These are phyloP conservation scores for Sporobolus alterniflorus DNA, from an alignment of 202 grass and related monocot genomes.

Conservation along the genomic window DNA sequence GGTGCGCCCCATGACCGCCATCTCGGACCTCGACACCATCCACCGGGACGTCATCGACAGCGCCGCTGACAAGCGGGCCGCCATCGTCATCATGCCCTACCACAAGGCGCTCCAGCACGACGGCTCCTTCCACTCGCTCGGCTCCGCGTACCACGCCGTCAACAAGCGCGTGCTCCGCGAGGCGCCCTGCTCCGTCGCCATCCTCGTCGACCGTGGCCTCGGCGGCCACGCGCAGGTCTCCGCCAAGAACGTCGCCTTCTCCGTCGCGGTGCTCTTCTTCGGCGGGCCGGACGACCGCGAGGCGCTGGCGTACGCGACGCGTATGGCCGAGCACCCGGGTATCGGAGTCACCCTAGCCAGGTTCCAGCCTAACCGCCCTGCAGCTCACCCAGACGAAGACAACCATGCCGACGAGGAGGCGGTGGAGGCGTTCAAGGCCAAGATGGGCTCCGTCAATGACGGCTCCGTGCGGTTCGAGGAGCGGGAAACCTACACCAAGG, in stretches of 20 bases:
- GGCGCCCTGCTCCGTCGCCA: conserved; percentile 79
- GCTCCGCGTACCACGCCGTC: conserved; percentile 62
- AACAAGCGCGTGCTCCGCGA: conserved; percentile 75
- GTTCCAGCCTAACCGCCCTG: conserved; percentile 9
- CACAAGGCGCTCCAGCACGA: conserved; percentile 64
- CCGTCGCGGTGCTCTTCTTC: conserved; percentile 63
- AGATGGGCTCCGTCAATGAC: neutral
- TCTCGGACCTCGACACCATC: conserved; percentile 78
- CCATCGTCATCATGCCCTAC: conserved; percentile 80
- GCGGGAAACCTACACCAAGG: neutral
- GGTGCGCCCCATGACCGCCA: conserved; percentile 73
- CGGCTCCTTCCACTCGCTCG: conserved; percentile 65
- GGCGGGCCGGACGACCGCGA: conserved; percentile 83
- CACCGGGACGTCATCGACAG: conserved; percentile 72
- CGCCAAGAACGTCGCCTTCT: conserved; percentile 65
- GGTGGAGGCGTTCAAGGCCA: conserved; percentile 50
- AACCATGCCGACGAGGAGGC: conserved; percentile 31
- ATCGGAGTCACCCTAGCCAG: conserved; percentile 54
- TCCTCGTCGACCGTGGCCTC: conserved; percentile 81
- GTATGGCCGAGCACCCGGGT: conserved; percentile 76
- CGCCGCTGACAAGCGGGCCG: conserved; percentile 55
- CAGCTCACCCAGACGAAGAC: neutral
- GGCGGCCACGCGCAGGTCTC: conserved; percentile 68
- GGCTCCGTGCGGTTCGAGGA: conserved; percentile 50
- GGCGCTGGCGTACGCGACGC: conserved; percentile 69